Percentiles rank a stretch among this genome's conserved stretches.
phyloP scores from a whole-genome alignment of 1,284 basidiomycete genomes.

The Trametes pubescens region DNA sequence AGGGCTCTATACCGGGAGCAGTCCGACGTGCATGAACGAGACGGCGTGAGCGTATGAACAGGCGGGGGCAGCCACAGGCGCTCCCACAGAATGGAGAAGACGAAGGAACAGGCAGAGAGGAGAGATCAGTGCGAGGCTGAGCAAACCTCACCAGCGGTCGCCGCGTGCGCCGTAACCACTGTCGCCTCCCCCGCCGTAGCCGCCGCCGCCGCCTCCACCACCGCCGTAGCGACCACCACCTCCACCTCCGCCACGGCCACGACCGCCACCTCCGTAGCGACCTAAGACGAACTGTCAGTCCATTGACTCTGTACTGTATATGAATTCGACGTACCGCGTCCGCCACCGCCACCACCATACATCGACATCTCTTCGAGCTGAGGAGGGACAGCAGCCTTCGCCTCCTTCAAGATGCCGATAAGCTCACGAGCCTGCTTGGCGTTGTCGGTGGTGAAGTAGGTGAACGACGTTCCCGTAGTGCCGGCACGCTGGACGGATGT shows the following conservation, averaged over 20 bases:
- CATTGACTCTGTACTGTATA: too few species aligned
- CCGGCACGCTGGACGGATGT: conserved; percentile 74
- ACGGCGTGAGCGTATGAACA: conserved; percentile 17
- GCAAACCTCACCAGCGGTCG: conserved; percentile 42
- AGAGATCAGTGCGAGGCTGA: conserved; percentile 5
- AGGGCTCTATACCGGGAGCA: conserved; percentile 27
- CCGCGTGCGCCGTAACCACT: conserved; percentile 42
- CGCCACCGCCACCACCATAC: conserved; percentile 82
- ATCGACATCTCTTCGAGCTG: conserved; percentile 94
- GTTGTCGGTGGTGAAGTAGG: conserved; percentile 97
- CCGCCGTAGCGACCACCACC: conserved; percentile 50
- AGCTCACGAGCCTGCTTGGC: conserved; percentile 95
- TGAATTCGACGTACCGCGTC: conserved; percentile 62
- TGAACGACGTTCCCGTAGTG: conserved; percentile 91
- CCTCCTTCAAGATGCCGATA: conserved; percentile 88
- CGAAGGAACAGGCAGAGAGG: neutral
- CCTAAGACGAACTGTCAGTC: conserved; percentile 26
- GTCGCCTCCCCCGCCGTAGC: conserved; percentile 44
- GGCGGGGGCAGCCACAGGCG: conserved; percentile 1
- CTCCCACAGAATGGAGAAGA: neutral
- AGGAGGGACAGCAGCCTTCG: conserved; percentile 87
- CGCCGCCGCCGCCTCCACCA: conserved; percentile 47
- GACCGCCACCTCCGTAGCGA: conserved; percentile 44
- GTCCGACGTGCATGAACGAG: conserved; percentile 21
- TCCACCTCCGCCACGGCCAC: conserved; percentile 44